Base-by-base conservation (phyloP, 371 early-diverging fungal species). In the Lichtheimia corymbifera region DNA sequence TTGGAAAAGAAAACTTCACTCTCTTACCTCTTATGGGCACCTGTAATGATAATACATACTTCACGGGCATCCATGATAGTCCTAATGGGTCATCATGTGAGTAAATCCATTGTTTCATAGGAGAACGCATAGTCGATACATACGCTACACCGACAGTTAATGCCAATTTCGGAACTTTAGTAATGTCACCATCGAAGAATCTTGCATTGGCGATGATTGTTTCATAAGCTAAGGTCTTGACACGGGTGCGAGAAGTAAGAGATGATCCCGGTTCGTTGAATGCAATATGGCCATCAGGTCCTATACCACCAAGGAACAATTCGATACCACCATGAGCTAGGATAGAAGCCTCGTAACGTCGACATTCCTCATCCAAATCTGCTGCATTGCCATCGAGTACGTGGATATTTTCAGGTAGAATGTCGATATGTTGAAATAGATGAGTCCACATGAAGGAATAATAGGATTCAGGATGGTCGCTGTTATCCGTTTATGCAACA, bases 241-340 rank as follows among this genome's bases (percentile, higher is more conserved):
- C 92, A 30, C 94, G 83, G 2, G 94, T 93, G n/a, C 91, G 83
- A 2, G 92, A 91, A 53, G 87, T 87, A 40, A 94, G 79, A 13
- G 92, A 91, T n/a, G 91, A 91, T 15, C 94, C 94, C 7, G 94
- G 94, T 65, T 94, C 94, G 64, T 94, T 94, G 65, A 94, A 94
- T 6, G 94, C 94, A 69, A 94, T 92, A 68, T 94, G 94, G 28
- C 94, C 94, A 68, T 94, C 94, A 4, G 94, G 93, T 6, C 94
- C 94, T 55, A 93, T 91, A 17, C 88, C 93, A 42, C 92, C 88
- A 53, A 92, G 67, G 70, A 92, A 92, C 44, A 92, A 79, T 72
- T 92, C 94, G 50, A 94, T 91, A 15, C 94, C 94, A 51, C 94
- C 94, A 25, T 85, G 83, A 3, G 79, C 76, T 9, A 80, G 77